A percentile compares a stretch with the other conserved stretches of the same genome.
phyloP scores from a whole-genome alignment of 2,329 filamentous ascomycete species.

The Fusarium sp. region DNA sequence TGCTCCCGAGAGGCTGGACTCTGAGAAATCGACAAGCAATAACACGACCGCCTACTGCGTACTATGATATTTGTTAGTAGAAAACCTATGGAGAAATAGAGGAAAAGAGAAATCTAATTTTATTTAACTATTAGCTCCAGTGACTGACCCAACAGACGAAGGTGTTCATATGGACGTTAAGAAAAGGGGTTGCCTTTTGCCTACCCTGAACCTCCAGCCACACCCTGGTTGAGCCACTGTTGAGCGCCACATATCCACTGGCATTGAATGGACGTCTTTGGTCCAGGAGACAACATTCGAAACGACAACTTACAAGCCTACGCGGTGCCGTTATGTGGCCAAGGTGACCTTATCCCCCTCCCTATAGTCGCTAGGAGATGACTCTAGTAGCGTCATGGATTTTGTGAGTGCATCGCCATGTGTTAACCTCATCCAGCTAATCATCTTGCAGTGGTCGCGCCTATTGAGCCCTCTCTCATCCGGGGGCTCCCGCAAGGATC shows the following conservation, averaged over 20 bases:
- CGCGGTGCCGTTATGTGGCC: constrained; percentile 35
- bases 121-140: not conserved
- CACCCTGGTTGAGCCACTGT: constrained; percentile 16
- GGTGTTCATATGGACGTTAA: not conserved
- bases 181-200: constrained; percentile 10
- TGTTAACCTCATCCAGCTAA: constrained; percentile 14
- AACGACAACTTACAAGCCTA: constrained; percentile 37
- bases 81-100: not conserved
- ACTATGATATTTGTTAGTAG: too few species aligned
- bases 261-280: constrained; percentile 7
- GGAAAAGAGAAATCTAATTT: not conserved
- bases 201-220: constrained; percentile 29
- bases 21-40: too few species aligned
- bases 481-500: constrained; percentile 66
- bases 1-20: too few species aligned
- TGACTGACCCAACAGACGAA: not conserved
- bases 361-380: constrained; percentile 54
- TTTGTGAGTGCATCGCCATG: constrained; percentile 58
- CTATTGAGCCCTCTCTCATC: constrained; percentile 71
- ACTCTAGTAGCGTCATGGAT: constrained; percentile 63
- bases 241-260: constrained; percentile 21
- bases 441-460: constrained; percentile 68
- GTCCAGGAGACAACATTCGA: constrained; percentile 35
- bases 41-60: too few species aligned
- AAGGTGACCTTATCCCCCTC: constrained; percentile 27